These are phyloP conservation scores for Wickerhamomyces rabaulensis DNA, from an alignment of 805 yeast genomes.

Conservation along the genomic window DNA sequence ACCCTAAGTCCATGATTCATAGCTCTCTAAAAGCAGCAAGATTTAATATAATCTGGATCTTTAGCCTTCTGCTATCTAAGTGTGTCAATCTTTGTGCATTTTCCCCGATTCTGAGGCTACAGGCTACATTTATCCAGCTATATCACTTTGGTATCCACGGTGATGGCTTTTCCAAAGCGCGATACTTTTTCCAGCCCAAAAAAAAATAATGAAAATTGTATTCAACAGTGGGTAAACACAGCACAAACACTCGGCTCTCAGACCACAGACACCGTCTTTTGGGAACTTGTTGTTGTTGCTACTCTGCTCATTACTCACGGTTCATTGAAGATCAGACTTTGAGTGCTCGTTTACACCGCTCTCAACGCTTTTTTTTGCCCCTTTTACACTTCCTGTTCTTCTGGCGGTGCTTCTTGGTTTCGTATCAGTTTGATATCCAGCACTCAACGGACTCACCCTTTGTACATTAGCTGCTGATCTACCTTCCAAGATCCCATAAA, in stretches of 20 bases:
- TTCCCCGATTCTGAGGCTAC: too few species aligned
- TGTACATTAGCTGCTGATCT: conserved; percentile 16
- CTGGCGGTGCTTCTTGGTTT: too few species aligned
- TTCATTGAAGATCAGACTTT: background rate
- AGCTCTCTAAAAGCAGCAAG: too few species aligned
- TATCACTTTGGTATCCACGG: too few species aligned
- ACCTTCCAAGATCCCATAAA: background rate
- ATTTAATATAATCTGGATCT: too few species aligned
- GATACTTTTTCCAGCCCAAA: too few species aligned
- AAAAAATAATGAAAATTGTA: background rate
- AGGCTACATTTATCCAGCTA: too few species aligned
- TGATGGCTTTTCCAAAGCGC: too few species aligned
- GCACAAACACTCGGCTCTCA: background rate
- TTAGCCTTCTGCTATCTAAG: too few species aligned
- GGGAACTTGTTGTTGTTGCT: background rate
- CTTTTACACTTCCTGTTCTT: background rate
- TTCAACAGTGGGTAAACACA: background rate
- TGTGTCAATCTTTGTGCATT: too few species aligned
- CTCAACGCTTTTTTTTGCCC: background rate
- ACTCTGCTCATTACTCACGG: background rate
- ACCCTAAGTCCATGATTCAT: too few species aligned
- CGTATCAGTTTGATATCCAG: background rate
- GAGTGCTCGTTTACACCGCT: background rate
- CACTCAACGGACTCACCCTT: conserved; percentile 16
- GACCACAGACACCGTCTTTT: background rate